Conservation (phyloP, 2,329 filamentous ascomycete genomes). For the Arthrobotrys entomopaga region DNA sequence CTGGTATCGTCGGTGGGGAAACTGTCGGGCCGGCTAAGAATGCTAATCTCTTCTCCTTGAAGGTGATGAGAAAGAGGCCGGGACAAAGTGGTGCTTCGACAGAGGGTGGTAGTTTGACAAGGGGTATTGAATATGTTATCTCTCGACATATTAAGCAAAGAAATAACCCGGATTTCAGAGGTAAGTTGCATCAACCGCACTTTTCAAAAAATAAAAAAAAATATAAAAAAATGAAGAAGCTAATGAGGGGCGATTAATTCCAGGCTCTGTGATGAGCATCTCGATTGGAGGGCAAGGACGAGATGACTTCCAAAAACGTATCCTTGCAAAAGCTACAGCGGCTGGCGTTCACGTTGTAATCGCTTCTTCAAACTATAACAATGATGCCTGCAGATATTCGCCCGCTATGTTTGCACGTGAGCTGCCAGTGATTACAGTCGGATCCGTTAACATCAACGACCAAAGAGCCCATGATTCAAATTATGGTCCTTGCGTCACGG, state of each 20-base stretch:
- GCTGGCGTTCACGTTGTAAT: conserved; percentile 63
- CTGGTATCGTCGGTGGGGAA: conserved; percentile 55
- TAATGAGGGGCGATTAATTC: not conserved
- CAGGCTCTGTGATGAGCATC: conserved; percentile 67
- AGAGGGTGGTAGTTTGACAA: conserved; percentile 60
- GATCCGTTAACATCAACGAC: conserved; percentile 61
- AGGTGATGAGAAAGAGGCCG: conserved; percentile 62
- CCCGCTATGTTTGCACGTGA: conserved; percentile 62
- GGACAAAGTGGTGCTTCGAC: conserved; percentile 61
- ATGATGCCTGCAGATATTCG: conserved; percentile 56
- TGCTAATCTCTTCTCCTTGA: conserved; percentile 64
- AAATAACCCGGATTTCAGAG: conserved; percentile 60
- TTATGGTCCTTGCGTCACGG: conserved; percentile 67
- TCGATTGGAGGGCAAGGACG: conserved; percentile 66
- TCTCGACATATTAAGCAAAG: conserved; percentile 63
- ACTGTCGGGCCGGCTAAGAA: conserved; percentile 65
- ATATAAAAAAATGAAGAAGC: not conserved
- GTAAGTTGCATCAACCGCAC: not conserved
- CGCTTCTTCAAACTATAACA: conserved; percentile 62
- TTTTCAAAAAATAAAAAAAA: no score
- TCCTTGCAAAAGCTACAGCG: conserved; percentile 64
- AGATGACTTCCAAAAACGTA: conserved; percentile 64
- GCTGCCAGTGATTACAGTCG: conserved; percentile 63
- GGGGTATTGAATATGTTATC: conserved; percentile 63
- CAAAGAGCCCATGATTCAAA: conserved; percentile 63